Evolutionary conservation across 768 basidiomycete genomes (phyloP).

Genomic region (Auricularia cornea): DNA sequence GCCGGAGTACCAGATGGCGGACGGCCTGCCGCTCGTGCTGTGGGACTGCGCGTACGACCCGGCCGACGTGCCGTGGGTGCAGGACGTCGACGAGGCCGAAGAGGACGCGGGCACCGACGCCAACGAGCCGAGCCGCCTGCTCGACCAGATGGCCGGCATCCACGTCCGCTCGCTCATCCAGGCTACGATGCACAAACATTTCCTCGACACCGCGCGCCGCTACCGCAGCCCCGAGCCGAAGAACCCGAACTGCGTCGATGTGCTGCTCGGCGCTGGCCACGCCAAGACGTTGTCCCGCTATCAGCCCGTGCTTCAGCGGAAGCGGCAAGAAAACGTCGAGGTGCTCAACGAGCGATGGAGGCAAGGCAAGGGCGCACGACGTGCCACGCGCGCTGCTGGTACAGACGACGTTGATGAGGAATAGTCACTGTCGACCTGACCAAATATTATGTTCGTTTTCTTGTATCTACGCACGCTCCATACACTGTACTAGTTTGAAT

Average conservation of each 20-base stretch:
- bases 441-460: no score
- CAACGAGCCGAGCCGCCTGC: constrained; percentile 29
- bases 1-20: constrained; percentile 91
- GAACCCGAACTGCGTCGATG: constrained; percentile 33
- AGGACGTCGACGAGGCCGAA: constrained; percentile 37
- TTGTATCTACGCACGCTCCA: no score
- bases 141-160: constrained; percentile 45
- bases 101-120: constrained; percentile 12
- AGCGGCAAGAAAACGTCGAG: constrained; percentile 61
- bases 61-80: constrained; percentile 65
- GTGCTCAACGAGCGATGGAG: constrained; percentile 75
- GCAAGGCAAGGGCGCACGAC: constrained; percentile 30
- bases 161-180: constrained; percentile 56
- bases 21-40: constrained; percentile 81
- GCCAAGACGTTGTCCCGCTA: constrained; percentile 56
- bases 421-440: no score
- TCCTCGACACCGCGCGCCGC: constrained; percentile 44
- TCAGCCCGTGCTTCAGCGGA: constrained; percentile 54
- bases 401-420: neutral
- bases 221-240: constrained; percentile 39
- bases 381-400: neutral
- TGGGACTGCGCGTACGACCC: constrained; percentile 80
- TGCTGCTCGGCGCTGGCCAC: constrained; percentile 68
- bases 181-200: constrained; percentile 56
- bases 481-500: no score